Conservation (phyloP, 352 stramenopile genomes). For the Globisporangium acanthophoron region DNA sequence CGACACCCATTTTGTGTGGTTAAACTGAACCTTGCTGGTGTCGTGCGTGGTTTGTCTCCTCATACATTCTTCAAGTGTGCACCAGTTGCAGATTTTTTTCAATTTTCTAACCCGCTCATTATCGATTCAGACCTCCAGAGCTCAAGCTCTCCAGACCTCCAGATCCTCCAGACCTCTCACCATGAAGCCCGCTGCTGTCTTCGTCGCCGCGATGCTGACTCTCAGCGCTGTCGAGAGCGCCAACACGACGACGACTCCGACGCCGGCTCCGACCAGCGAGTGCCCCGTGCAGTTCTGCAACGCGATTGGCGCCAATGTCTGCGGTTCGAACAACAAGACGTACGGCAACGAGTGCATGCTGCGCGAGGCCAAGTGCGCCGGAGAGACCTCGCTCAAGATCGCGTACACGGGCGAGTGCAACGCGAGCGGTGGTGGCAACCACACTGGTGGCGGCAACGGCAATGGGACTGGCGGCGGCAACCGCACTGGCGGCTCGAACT, state of each 20-base stretch:
- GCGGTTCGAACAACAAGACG: slow-evolving; percentile 18
- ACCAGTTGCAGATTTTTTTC: too few relatives aligned
- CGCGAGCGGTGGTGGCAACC: neutral
- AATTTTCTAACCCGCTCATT: too few relatives aligned
- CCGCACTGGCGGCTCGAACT: neutral
- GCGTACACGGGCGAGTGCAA: neutral
- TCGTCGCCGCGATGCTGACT: slow-evolving; percentile 15
- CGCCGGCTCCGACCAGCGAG: neutral
- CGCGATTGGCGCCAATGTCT: neutral
- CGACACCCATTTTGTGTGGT: too few relatives aligned
- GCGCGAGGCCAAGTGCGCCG: slow-evolving; percentile 1
- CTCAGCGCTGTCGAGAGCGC: slow-evolving; percentile 3
- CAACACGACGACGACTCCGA: neutral
- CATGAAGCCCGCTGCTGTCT: slow-evolving; percentile 1
- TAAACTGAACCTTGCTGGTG: too few relatives aligned
- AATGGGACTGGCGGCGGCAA: neutral
- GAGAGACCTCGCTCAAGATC: neutral
- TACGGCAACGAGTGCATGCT: slow-evolving; percentile 17
- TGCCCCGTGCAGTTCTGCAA: neutral
- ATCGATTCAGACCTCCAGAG: too few relatives aligned
- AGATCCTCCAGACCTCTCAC: neutral
- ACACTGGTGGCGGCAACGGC: neutral
- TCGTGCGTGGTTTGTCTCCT: too few relatives aligned
- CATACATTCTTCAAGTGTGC: too few relatives aligned
- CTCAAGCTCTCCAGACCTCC: too few relatives aligned